Base-by-base conservation (phyloP, 331 rosid genomes). In the Pyrus hybrid region DNA sequence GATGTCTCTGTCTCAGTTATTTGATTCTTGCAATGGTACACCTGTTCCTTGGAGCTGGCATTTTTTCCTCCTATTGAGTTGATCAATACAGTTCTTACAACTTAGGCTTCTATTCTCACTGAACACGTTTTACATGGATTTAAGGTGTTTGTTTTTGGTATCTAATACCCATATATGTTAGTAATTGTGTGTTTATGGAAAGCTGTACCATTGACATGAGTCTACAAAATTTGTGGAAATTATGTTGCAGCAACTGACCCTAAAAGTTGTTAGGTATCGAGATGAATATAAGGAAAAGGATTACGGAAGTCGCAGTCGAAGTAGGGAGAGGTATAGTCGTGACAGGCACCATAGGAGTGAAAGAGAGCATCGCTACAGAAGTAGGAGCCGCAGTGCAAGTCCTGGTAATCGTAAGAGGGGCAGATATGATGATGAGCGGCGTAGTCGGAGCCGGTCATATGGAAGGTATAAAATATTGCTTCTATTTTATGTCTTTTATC, bases 371-470 rank as follows among this genome's bases (percentile, higher is more conserved):
- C 86, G 72, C 35, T 84, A 75, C 58, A 82, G 88, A 49, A 83
- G 93, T 79, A 78, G 87, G 86, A 89, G 90, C 81, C 86, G 71
- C 32, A 89, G 90, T 87, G 85, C 81, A 41, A 85, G 90, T 82
- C 89, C 88, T 68, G 87, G 72, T 67, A 79, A 61, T 37, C 77
- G 81, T 8, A 61, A 85, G 80, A 82, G 89, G 78, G 82, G 75
- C 57, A 85, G 84, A 77, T 82, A 87, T 82, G 92, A 87, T 68
- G 90, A 84, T 70, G 90, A 89, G 37, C 70, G 79, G 20, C 85
- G 77, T 8, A 80, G 92, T 70, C 84, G 85, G 10, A 89, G 94
- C 86, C 81, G 72, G 60, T 89, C 94, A 13, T 73, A 82, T 84
- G 88, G 82, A 68, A 87, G 92, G 94, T 89, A 78, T 53, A 41